Evolutionary conservation across 2,329 filamentous ascomycete species (phyloP).

Genomic region (Calonectria montana): DNA sequence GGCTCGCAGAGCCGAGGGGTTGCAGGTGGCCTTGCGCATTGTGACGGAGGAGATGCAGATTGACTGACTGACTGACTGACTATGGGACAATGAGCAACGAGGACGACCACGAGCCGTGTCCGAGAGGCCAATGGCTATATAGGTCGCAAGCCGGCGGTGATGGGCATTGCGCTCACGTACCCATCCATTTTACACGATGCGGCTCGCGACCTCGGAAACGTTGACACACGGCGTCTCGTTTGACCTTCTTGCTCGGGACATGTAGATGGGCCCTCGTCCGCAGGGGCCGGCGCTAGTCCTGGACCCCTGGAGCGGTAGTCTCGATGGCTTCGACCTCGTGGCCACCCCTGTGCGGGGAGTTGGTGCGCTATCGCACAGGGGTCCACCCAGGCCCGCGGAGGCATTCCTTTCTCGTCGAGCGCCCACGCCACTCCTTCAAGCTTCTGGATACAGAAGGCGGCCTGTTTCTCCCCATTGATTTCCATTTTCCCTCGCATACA

Average conservation of each 20-base stretch:
- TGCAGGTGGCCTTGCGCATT: slow-evolving; percentile 13
- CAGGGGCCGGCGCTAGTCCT: not conserved
- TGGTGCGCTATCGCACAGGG: not conserved
- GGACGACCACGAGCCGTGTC: not conserved
- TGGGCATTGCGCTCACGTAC: not conserved
- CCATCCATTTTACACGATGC: slow-evolving; percentile 2
- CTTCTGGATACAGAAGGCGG: slow-evolving; percentile 24
- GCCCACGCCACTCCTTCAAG: not conserved
- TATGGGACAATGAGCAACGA: not conserved
- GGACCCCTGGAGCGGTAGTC: not conserved
- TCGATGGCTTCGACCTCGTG: slow-evolving; percentile 4
- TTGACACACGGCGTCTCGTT: not conserved
- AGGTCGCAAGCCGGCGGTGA: not conserved
- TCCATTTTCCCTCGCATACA: slow-evolving; percentile 12
- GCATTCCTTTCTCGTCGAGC: slow-evolving; percentile 8
- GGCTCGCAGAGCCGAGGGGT: slow-evolving; percentile 4
- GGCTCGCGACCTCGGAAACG: slow-evolving; percentile 5
- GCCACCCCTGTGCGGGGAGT: slow-evolving; percentile 5
- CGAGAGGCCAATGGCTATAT: not conserved
- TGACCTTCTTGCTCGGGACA: not conserved
- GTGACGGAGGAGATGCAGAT: not conserved
- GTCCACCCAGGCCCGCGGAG: slow-evolving; percentile 19
- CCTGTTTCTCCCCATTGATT: slow-evolving; percentile 7
- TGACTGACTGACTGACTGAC: too few relatives aligned
- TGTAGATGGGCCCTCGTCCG: not conserved